These are phyloP conservation scores for Zopfochytrium polystomum DNA, from an alignment of 371 early-diverging fungal species.

Conservation along the genomic window DNA sequence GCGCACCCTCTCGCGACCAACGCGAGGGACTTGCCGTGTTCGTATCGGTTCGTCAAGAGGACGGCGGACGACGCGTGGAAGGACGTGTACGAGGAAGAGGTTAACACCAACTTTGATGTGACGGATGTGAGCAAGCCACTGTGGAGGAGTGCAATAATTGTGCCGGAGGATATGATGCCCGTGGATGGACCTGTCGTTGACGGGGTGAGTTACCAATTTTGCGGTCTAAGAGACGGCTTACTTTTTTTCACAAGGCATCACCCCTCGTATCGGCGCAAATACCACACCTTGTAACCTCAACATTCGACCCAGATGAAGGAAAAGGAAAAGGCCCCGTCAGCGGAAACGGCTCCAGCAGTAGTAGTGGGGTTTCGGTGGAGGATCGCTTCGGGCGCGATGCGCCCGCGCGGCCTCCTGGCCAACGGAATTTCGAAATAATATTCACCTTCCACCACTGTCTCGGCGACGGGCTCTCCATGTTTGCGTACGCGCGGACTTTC, in stretches of 20 bases:
- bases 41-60: constrained; percentile 24
- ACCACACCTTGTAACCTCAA: too few relatives aligned
- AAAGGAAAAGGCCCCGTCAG: not conserved
- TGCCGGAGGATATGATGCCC: constrained; percentile 24
- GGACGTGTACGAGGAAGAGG: constrained; percentile 29
- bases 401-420: constrained; percentile 1
- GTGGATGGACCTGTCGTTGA: constrained; percentile 4
- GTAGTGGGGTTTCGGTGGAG: too few relatives aligned
- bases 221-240: not conserved
- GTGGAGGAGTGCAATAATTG: constrained; percentile 31
- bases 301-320: not conserved
- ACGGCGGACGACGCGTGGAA: constrained; percentile 13
- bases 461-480: constrained; percentile 46
- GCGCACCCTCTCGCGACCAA: constrained; percentile 31
- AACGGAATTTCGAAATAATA: constrained; percentile 37
- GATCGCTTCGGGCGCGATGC: constrained; percentile 3
- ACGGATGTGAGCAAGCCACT: constrained; percentile 24
- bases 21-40: constrained; percentile 32
- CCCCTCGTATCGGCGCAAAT: too few relatives aligned
- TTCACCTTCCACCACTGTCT: constrained; percentile 50
- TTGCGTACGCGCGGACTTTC: constrained; percentile 37
- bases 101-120: constrained; percentile 43
- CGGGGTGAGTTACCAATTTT: not conserved
- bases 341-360: not conserved
- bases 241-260: constrained; percentile 2